These are phyloP conservation scores for Ulota crispa DNA, from an alignment of 225 moss, liverwort and hornwort genomes.

Conservation along the genomic window DNA sequence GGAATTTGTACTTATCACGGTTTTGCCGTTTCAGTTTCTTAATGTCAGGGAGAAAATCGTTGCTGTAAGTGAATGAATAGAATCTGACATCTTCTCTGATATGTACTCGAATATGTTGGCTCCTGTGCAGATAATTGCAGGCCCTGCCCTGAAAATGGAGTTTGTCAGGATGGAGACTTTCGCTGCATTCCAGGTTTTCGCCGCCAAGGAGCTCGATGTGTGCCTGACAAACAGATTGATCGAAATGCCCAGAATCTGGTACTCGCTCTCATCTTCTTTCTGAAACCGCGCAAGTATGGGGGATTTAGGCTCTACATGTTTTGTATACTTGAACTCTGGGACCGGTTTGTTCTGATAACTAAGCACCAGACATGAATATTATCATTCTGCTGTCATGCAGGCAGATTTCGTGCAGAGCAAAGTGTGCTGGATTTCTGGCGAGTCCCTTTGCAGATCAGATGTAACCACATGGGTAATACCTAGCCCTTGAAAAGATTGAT, in stretches of 20 bases:
- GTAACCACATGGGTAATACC: conserved; percentile 54
- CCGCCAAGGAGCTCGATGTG: conserved; percentile 50
- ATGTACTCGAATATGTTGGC: neutral
- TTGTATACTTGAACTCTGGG: neutral
- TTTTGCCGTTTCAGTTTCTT: neutral
- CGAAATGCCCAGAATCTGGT: conserved; percentile 62
- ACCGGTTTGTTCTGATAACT: neutral
- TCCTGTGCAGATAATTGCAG: conserved; percentile 55
- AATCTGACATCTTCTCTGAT: neutral
- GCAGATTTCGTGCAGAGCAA: conserved; percentile 47
- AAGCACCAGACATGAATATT: conserved; percentile 6
- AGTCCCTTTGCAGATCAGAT: conserved; percentile 47
- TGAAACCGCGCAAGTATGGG: neutral
- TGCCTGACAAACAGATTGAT: conserved; percentile 60
- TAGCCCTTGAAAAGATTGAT: conserved; percentile 10
- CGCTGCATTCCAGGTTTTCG: conserved; percentile 60
- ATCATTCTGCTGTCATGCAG: conserved; percentile 32
- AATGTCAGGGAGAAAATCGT: neutral
- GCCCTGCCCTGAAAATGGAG: conserved; percentile 58
- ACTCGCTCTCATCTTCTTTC: conserved; percentile 1
- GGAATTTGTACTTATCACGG: neutral
- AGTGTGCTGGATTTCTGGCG: conserved; percentile 54
- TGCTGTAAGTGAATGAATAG: neutral
- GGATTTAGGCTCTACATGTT: neutral
- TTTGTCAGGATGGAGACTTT: conserved; percentile 48